These are phyloP conservation scores for Candida orba DNA, from an alignment of 805 yeast species.

Conservation along the genomic window DNA sequence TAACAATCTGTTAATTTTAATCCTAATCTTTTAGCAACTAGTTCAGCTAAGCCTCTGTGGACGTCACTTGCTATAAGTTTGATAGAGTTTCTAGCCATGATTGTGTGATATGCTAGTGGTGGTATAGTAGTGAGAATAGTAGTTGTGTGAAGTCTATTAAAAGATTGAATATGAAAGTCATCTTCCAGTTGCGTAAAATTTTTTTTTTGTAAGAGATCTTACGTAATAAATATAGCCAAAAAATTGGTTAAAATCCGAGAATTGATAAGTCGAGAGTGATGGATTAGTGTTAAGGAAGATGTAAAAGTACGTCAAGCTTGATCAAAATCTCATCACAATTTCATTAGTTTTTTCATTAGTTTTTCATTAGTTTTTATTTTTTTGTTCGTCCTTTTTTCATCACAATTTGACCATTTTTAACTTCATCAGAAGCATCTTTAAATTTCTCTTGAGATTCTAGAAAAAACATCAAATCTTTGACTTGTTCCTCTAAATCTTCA, in stretches of 20 bases:
- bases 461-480: constrained; percentile 73
- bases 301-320: too few relatives aligned
- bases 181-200: neutral
- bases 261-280: neutral
- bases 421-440: constrained; percentile 63
- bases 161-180: neutral
- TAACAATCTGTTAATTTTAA: constrained; percentile 54
- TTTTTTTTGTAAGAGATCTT: too few relatives aligned
- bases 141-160: too few relatives aligned
- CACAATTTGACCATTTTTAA: constrained; percentile 61
- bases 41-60: constrained; percentile 61
- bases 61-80: constrained; percentile 62
- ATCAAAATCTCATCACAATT: too few relatives aligned
- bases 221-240: too few relatives aligned
- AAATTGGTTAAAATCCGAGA: too few relatives aligned
- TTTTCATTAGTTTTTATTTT: constrained; percentile 1
- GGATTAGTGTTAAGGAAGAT: too few relatives aligned
- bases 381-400: constrained; percentile 20
- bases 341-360: too few relatives aligned
- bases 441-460: constrained; percentile 68
- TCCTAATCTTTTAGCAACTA: constrained; percentile 59
- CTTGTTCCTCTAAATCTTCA: constrained; percentile 51
- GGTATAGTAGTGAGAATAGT: neutral
- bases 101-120: neutral
- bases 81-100: constrained; percentile 64